Evolutionary conservation across 192 early-diverging fungal genomes (phyloP).

Genomic region (Coemansia guatemalensis): DNA sequence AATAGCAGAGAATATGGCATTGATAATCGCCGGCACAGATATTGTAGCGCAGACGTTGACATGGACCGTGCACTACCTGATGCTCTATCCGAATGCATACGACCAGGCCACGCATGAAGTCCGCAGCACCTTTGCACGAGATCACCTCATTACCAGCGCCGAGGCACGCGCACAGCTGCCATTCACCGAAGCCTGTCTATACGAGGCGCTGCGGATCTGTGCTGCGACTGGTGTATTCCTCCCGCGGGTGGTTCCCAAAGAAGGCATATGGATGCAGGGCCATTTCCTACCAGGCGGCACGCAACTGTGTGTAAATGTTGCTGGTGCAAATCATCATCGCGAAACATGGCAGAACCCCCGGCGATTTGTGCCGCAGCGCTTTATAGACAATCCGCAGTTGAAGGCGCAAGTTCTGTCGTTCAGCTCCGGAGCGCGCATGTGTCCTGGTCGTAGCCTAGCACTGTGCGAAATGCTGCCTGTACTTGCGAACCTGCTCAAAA

Average conservation of each 20-base stretch:
- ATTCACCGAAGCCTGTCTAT: constrained; percentile 37
- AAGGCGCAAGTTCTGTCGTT: constrained; percentile 27
- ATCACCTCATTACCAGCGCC: constrained; percentile 17
- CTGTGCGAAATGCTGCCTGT: constrained; percentile 28
- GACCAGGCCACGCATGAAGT: constrained; percentile 18
- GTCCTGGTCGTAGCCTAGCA: constrained; percentile 32
- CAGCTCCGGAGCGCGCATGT: constrained; percentile 30
- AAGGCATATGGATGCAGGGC: constrained; percentile 26
- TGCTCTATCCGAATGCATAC: constrained; percentile 19
- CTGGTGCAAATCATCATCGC: constrained; percentile 23
- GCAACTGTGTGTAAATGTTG: constrained; percentile 12
- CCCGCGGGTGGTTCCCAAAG: constrained; percentile 27
- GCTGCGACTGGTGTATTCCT: constrained; percentile 23
- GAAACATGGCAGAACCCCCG: constrained; percentile 14
- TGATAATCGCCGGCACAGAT: constrained; percentile 35
- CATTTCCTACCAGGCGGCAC: constrained; percentile 38
- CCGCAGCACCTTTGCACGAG: constrained; percentile 14
- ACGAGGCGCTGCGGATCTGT: constrained; percentile 35
- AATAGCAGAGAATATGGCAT: constrained; percentile 18
- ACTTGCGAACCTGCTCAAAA: constrained; percentile 22
- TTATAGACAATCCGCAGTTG: constrained; percentile 5
- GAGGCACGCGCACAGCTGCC: constrained; percentile 21
- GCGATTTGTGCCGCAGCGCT: constrained; percentile 44
- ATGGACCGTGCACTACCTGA: constrained; percentile 35
- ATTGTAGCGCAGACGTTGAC: constrained; percentile 26